A percentile compares a stretch with the other conserved stretches of the same genome.
Conservation (phyloP, 1,284 basidiomycete genomes). For the Fomitiporia mediterranea region DNA sequence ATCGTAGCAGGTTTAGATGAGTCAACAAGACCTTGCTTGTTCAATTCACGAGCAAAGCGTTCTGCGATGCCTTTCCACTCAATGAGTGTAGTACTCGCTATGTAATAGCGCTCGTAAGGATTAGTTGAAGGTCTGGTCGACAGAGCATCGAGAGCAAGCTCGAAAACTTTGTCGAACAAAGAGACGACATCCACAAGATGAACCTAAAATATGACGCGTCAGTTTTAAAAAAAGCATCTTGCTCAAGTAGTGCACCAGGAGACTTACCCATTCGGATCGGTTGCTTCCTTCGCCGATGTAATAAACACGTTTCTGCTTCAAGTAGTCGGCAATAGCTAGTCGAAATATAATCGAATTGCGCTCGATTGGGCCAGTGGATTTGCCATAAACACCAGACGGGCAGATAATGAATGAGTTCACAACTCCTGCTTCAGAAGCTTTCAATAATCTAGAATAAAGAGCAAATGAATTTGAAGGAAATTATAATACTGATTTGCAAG, state of each 20-base stretch:
- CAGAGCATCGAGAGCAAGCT: neutral
- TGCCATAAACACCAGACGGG: neutral
- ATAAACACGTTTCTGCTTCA: constrained; percentile 16
- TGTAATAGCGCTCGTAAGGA: constrained; percentile 9
- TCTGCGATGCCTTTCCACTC: no score
- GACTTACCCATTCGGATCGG: constrained; percentile 19
- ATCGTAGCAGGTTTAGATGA: no score
- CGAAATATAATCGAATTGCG: constrained; percentile 10
- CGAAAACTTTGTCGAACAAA: neutral
- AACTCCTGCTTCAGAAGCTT: constrained; percentile 9
- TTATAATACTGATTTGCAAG: no score
- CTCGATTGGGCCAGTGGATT: neutral
- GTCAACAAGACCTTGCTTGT: no score
- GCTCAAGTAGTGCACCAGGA: neutral
- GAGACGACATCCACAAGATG: constrained; percentile 4
- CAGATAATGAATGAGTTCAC: constrained; percentile 9
- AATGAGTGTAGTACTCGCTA: neutral
- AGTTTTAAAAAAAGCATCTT: neutral
- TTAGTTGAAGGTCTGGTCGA: neutral
- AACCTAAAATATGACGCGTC: neutral
- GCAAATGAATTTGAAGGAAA: neutral
- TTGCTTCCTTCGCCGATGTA: constrained; percentile 26
- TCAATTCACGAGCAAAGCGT: no score
- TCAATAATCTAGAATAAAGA: neutral
- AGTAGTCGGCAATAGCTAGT: neutral